A percentile compares a stretch with the other conserved stretches of the same genome.
Conservation (phyloP, 2,329 filamentous ascomycete genomes). For the Colletotrichum endophyticum region DNA sequence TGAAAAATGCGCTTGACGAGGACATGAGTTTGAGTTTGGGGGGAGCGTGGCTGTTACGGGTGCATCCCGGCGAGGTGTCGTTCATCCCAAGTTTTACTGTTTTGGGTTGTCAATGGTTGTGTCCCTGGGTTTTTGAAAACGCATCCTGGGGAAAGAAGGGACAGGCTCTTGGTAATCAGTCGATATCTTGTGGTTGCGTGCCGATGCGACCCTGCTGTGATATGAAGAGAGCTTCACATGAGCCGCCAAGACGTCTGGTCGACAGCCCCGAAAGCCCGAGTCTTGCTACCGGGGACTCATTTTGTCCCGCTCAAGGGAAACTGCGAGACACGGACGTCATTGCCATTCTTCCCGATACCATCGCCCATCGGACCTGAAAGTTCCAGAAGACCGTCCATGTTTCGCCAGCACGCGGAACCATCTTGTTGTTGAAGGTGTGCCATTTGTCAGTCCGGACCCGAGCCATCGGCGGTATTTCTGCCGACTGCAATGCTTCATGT, state of each 20-base stretch:
- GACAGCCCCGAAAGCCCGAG: background rate
- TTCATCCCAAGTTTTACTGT: background rate
- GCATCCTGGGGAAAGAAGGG: background rate
- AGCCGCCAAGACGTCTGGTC: background rate
- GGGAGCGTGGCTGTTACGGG: background rate
- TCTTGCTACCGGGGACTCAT: background rate
- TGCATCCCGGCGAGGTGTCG: background rate
- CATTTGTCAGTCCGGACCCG: background rate
- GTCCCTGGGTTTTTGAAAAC: background rate
- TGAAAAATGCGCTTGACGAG: background rate
- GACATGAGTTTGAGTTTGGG: background rate
- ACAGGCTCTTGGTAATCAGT: background rate
- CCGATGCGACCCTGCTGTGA: background rate
- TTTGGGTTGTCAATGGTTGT: background rate
- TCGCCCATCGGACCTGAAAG: background rate
- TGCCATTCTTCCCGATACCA: fast-evolving
- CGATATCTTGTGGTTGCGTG: background rate
- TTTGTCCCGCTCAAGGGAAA: fast-evolving
- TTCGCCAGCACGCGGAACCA: background rate
- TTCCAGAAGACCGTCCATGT: background rate
- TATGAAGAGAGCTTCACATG: background rate
- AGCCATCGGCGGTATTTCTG: background rate
- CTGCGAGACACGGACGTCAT: background rate
- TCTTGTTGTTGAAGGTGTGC: background rate
- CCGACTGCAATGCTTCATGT: background rate